Conservation (phyloP, 345 rosid genomes). For the Bruguiera gymnorhiza region DNA sequence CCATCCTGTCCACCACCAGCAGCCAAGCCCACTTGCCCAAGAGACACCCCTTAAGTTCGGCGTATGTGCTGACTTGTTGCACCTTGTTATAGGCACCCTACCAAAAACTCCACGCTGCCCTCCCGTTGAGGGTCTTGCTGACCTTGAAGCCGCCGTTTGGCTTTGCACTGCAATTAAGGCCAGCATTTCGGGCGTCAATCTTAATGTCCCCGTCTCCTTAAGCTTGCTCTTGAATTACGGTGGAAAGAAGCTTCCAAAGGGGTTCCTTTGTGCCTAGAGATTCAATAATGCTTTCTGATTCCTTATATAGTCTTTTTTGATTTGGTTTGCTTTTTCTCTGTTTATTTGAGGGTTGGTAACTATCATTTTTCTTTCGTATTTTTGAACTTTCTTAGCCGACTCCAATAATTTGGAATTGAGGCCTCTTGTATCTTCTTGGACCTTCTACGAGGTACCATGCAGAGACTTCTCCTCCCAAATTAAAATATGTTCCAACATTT, state of each 20-base stretch:
- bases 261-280: conserved; percentile 15
- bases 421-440: too few relatives aligned
- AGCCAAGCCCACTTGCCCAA: conserved; percentile 11
- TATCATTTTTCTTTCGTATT: too few relatives aligned
- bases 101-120: conserved; percentile 12
- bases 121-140: conserved; percentile 8
- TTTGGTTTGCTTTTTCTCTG: neutral
- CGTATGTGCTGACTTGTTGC: conserved; percentile 14
- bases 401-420: too few relatives aligned
- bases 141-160: conserved; percentile 25
- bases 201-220: conserved; percentile 16
- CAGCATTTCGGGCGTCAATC: conserved; percentile 14
- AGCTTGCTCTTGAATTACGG: conserved; percentile 18
- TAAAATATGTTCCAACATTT: too few relatives aligned
- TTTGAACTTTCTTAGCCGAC: too few relatives aligned
- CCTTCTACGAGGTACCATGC: too few relatives aligned
- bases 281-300: neutral
- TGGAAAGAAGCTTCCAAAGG: conserved; percentile 13
- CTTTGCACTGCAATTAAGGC: conserved; percentile 26
- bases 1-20: conserved; percentile 5
- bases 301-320: neutral
- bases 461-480: too few relatives aligned
- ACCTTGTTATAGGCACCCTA: conserved; percentile 15
- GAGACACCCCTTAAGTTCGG: conserved; percentile 15
- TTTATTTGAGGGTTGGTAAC: neutral